phyloP scores from a whole-genome alignment of 108 stramenopile genomes.

The Cyclotella cryptica region DNA sequence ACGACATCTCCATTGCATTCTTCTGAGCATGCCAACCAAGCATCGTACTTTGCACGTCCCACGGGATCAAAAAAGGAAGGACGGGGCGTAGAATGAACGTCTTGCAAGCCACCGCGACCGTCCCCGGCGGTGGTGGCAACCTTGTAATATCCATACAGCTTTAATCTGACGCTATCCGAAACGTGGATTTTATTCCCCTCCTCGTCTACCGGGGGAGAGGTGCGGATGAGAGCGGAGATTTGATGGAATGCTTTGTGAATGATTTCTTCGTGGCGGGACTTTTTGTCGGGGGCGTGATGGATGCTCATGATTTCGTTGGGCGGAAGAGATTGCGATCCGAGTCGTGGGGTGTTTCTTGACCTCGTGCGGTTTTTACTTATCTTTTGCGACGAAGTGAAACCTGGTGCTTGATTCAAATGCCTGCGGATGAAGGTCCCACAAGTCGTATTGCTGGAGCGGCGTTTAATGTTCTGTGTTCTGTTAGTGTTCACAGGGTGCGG shows the following conservation, averaged over 20 bases:
- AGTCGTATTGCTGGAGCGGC: no score
- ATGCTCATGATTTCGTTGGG: no score
- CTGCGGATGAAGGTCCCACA: no score
- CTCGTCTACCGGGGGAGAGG: conserved; percentile 15
- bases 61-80: conserved; percentile 55
- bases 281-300: no score
- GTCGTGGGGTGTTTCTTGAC: no score
- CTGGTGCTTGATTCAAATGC: no score
- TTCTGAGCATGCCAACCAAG: conserved; percentile 19
- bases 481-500: no score
- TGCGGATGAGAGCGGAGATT: conserved; percentile 17
- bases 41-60: conserved; percentile 57
- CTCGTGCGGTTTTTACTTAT: no score
- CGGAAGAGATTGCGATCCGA: no score
- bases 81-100: not conserved
- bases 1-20: conserved; percentile 21
- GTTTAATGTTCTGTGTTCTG: no score
- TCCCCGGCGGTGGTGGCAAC: conserved; percentile 8
- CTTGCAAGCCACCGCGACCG: not conserved
- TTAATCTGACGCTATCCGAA: conserved; percentile 15
- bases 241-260: conserved; percentile 1
- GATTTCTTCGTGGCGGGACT: no score
- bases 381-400: no score
- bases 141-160: conserved; percentile 44
- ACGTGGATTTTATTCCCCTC: conserved; percentile 16